Percentiles rank a stretch among this genome's conserved stretches.
These are phyloP conservation scores for Beta vulgaris DNA, from an alignment of 148 eudicot species.

Conservation along the genomic window DNA sequence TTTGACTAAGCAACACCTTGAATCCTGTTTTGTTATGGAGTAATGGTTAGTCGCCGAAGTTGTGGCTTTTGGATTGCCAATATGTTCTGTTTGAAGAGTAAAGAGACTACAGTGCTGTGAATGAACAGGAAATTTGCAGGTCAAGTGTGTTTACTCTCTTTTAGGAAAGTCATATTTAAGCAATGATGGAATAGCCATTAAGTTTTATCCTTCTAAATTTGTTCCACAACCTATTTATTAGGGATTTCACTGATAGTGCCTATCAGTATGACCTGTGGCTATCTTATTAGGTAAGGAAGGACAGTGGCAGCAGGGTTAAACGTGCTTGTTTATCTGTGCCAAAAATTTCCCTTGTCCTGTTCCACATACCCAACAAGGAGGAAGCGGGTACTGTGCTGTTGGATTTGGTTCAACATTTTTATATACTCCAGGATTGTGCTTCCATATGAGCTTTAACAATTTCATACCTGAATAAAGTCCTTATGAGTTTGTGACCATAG, in stretches of 20 bases:
- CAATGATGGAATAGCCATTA: not conserved
- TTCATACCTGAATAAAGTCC: not conserved
- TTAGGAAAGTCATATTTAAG: not conserved
- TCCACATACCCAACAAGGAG: not conserved
- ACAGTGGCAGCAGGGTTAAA: not conserved
- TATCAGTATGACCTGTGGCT: not conserved
- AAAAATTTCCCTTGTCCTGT: not conserved
- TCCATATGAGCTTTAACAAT: not conserved
- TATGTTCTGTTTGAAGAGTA: not conserved
- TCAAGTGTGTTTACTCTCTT: not conserved
- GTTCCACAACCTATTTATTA: too few species aligned
- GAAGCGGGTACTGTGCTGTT: not conserved
- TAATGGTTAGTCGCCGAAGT: not conserved
- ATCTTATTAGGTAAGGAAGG: not conserved
- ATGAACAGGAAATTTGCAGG: not conserved
- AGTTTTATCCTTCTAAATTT: too few species aligned
- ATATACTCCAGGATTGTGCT: not conserved
- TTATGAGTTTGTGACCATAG: not conserved
- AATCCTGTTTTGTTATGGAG: not conserved
- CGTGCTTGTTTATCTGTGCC: not conserved
- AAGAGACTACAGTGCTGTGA: not conserved
- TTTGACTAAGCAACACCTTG: too few species aligned
- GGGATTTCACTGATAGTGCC: too few species aligned
- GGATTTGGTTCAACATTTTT: not conserved
- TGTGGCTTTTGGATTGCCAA: too few species aligned